phyloP scores from a whole-genome alignment of 306 rosid species.

The Cucumis melo region DNA sequence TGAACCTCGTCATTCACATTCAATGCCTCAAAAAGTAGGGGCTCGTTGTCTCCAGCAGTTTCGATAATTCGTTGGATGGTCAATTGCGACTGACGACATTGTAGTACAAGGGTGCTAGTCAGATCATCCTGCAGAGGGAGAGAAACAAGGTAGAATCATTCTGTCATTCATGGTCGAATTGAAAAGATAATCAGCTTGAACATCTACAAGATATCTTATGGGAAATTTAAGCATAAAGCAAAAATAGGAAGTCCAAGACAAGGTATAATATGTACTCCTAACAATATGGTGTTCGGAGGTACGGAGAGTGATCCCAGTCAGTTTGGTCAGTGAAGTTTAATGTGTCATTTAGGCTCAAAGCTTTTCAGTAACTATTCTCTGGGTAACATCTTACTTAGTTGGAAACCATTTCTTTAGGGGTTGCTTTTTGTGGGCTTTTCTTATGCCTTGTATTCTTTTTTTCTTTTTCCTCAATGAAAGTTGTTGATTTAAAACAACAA shows the following conservation, averaged over 20 bases:
- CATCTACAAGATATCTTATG: background rate
- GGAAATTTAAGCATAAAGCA: slow-evolving; percentile 1
- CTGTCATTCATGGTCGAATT: background rate
- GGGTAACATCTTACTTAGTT: too few relatives aligned
- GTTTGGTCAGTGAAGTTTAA: too few relatives aligned
- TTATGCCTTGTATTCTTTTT: too few relatives aligned
- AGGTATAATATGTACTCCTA: background rate
- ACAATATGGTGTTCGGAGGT: too few relatives aligned
- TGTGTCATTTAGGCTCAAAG: too few relatives aligned
- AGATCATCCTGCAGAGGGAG: slow-evolving; percentile 57
- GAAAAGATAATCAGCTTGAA: background rate
- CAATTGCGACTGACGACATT: slow-evolving; percentile 59
- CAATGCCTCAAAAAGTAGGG: slow-evolving; percentile 89
- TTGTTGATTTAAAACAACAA: too few relatives aligned
- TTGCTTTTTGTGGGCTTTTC: too few relatives aligned
- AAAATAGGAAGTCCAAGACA: background rate
- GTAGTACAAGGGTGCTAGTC: slow-evolving; percentile 78
- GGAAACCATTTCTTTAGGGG: too few relatives aligned
- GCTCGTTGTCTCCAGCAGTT: slow-evolving; percentile 82
- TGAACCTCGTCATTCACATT: slow-evolving; percentile 87
- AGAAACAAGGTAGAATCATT: background rate
- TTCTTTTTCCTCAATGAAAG: too few relatives aligned
- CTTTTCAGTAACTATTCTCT: too few relatives aligned
- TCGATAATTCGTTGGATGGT: slow-evolving; percentile 66
- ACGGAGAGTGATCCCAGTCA: too few relatives aligned